Evolutionary conservation across 257 asterid species (phyloP), one percentile per base, ranked within the genome.

Genomic region (Plantago elongata): DNA sequence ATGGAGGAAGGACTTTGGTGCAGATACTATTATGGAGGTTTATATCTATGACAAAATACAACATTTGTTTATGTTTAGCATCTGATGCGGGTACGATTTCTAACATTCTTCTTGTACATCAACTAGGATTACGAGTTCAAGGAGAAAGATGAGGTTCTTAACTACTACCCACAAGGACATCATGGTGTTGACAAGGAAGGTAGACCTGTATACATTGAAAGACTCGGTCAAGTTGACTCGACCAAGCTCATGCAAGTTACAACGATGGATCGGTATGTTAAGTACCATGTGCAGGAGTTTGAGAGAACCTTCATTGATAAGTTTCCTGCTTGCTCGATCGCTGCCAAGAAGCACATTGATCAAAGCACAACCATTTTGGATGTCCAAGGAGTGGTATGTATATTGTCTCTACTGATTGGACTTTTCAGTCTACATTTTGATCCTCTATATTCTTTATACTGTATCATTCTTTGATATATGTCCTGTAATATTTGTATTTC

Each of bases 331-430:
- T 93, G 99, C 74, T 85, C 95, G 56, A 80, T 93, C 64, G 84
- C 99, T 9, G 89, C 90, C 62, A 85, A 87, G 68, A 83, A 74
- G 62, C 94, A 89, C 77, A 79, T 93, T 56, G 99, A 93, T 48
- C 95, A 90, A 72, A 93, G 99, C 84, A 93, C 99, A 12, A 93
- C 97, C 67, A 93, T 93, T 54, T 66, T 89, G 67, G 99, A 93
- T 79, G 99, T 93, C 71, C 95, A 89, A 77, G 99, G 99, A 83
- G 95, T 93, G 86, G 99, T 93, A 85, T 42, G 51, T 16, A n/a
- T 18, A 9, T 34, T 34, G 42, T 27, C 58, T 11, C 7, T 3
- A 22, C 8, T 54, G 9, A 27, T 11, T 8, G 8, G 40, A 34
- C 40, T 54, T 17, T 22, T 54, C 58, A 11, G 15, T 18, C 17